Evolutionary conservation across 805 yeast genomes (phyloP).

Genomic region (Torulaspora quercuum): DNA sequence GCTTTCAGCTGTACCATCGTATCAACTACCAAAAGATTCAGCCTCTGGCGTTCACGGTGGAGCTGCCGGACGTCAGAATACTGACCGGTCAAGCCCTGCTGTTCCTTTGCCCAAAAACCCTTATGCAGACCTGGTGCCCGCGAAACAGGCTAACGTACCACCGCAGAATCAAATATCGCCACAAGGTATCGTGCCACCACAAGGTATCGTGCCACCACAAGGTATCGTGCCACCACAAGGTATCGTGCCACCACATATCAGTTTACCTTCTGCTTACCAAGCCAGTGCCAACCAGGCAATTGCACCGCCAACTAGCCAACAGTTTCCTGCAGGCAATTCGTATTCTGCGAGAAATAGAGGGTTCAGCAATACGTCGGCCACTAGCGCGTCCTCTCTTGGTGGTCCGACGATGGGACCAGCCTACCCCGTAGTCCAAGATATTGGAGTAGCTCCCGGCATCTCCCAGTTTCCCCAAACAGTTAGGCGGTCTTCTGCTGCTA

Average conservation of each 20-base stretch:
- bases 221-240: conserved; percentile 10
- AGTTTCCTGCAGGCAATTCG: conserved; percentile 3
- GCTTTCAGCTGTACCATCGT: conserved; percentile 11
- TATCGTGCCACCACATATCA: conserved; percentile 14
- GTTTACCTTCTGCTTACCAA: conserved; percentile 8
- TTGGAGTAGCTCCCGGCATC: too few relatives aligned
- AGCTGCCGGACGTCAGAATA: conserved; percentile 1
- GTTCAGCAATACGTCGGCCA: conserved; percentile 26
- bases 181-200: conserved; percentile 12
- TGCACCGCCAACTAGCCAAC: conserved; percentile 8
- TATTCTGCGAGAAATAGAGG: conserved; percentile 21
- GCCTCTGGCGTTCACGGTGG: not conserved
- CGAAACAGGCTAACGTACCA: conserved; percentile 3
- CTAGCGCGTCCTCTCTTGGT: conserved; percentile 2
- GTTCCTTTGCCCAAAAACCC: conserved; percentile 17
- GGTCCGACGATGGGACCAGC: not conserved
- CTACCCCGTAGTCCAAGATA: too few relatives aligned
- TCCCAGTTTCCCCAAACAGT: conserved; percentile 3
- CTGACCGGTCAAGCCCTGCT: conserved; percentile 6
- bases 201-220: conserved; percentile 6
- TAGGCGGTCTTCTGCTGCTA: conserved; percentile 7
- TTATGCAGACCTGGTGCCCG: conserved; percentile 14
- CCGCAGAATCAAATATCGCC: conserved; percentile 6
- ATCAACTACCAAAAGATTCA: not conserved
- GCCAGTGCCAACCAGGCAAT: conserved; percentile 4